Conservation (phyloP, 1,284 basidiomycete species). For the Ganoderma meredithae region DNA sequence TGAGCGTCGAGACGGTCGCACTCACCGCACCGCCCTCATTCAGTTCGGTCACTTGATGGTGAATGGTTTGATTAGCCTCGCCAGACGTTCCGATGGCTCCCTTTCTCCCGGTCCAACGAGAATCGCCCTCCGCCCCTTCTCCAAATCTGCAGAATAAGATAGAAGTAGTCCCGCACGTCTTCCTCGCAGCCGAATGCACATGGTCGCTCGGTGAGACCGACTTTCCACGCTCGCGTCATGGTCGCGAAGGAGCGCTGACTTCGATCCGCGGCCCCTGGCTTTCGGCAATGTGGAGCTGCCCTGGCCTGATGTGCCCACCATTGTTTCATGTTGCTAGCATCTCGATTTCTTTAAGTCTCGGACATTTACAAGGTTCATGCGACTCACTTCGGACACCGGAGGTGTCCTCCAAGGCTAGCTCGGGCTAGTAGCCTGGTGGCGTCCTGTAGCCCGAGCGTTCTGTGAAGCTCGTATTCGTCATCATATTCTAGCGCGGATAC, state of each 20-base stretch:
- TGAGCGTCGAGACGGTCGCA: background rate
- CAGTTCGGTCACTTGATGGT: constrained; percentile 20
- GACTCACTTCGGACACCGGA: constrained; percentile 3
- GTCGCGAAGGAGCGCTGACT: constrained; percentile 1
- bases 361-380: constrained; percentile 1
- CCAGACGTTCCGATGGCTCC: constrained; percentile 17
- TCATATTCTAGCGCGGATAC: constrained; percentile 16
- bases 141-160: constrained; percentile 8
- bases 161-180: constrained; percentile 5
- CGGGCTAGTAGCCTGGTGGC: constrained; percentile 6
- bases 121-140: background rate
- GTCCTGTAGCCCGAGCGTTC: background rate
- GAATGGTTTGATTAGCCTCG: constrained; percentile 17
- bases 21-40: constrained; percentile 7
- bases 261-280: constrained; percentile 6
- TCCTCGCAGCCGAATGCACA: constrained; percentile 19
- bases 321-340: background rate
- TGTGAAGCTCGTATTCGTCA: constrained; percentile 9
- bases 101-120: background rate
- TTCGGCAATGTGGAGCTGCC: background rate
- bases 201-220: constrained; percentile 14
- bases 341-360: constrained; percentile 12
- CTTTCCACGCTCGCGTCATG: background rate
- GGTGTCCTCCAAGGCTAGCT: background rate
- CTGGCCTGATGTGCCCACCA: background rate